Evolutionary conservation across 768 basidiomycete genomes (phyloP).

Genomic region (Boletus patriciae): DNA sequence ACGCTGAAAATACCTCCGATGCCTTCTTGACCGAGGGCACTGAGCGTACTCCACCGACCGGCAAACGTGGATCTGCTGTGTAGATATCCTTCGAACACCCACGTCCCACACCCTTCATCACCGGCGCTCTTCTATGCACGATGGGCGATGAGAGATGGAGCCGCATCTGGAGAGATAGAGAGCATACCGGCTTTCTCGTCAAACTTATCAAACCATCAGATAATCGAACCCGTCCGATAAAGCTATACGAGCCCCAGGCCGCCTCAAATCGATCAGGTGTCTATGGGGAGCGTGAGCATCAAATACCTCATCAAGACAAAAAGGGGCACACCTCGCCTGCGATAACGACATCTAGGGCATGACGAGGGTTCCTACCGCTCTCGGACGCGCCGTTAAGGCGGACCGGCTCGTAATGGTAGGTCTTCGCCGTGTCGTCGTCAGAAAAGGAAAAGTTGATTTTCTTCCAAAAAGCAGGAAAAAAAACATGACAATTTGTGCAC

Average conservation of each 20-base stretch:
- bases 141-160: background rate
- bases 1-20: conserved; percentile 60
- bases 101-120: conserved; percentile 45
- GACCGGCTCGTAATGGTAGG: conserved; percentile 34
- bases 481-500: conserved; percentile 22
- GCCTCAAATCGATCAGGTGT: conserved; percentile 53
- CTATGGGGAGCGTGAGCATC: conserved; percentile 37
- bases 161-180: conserved; percentile 5
- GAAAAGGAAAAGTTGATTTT: conserved; percentile 31
- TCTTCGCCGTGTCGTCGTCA: conserved; percentile 26
- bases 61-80: conserved; percentile 49
- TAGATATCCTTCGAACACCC: conserved; percentile 60
- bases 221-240: conserved; percentile 54
- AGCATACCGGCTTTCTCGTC: conserved; percentile 59
- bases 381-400: conserved; percentile 29
- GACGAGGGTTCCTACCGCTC: conserved; percentile 28
- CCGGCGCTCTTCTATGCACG: conserved; percentile 40
- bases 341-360: conserved; percentile 39
- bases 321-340: conserved; percentile 32
- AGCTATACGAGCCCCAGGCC: conserved; percentile 67
- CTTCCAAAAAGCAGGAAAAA: conserved; percentile 12
- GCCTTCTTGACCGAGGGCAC: conserved; percentile 32
- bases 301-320: conserved; percentile 19
- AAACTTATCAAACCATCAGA: conserved; percentile 60
- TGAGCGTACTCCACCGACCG: conserved; percentile 52